Evolutionary conservation across 176 grass and related monocot genomes (phyloP), one percentile per base, ranked within the genome.

Genomic region (Oryza australiensis): DNA sequence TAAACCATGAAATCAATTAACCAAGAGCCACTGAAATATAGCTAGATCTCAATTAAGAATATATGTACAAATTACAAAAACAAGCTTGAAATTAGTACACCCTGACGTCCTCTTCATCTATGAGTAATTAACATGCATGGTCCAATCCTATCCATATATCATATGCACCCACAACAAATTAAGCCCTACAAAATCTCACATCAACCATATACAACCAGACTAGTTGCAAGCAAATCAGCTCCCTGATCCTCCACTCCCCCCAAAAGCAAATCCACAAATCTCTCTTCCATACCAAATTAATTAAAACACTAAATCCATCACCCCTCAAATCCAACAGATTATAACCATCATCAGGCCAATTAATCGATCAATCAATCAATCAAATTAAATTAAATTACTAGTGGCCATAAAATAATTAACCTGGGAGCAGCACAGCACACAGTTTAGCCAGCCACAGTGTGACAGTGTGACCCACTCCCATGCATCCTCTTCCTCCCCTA

Each of bases 371-470:
- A 53, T 7, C 6, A 53, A 51, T 51, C 1, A 53, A 53, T 53
- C 0, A 53, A 20, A 22, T 4, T 20, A 20, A 7, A 49, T 48
- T 48, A 48, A 5, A 15, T 12, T 28, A 22, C 43, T 6, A 23
- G 73, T 62, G 57, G 23, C 22, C 40, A 74, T 1, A 67, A 28
- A 34, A 20, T 38, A 38, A 40, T 40, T 40, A 40, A 11, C 41
- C 40, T 28, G 16, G 42, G 76, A 62, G 67, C 69, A 74, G 12
- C 16, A 11, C 1, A 45, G 80, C 75, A 80, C 87, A 85, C 65
- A 85, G 77, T 69, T 85, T 75, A 12, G 77, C 29, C 22, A 74
- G 53, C 64, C 34, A 73, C 32, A 41, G 60, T 60, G 41, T 62
- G 71, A 3, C 53, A 42, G 62, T 46, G 41, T 62, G 71, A 3